These are phyloP conservation scores for Termitomyces heimii DNA, from an alignment of 768 basidiomycete genomes.

Conservation along the genomic window DNA sequence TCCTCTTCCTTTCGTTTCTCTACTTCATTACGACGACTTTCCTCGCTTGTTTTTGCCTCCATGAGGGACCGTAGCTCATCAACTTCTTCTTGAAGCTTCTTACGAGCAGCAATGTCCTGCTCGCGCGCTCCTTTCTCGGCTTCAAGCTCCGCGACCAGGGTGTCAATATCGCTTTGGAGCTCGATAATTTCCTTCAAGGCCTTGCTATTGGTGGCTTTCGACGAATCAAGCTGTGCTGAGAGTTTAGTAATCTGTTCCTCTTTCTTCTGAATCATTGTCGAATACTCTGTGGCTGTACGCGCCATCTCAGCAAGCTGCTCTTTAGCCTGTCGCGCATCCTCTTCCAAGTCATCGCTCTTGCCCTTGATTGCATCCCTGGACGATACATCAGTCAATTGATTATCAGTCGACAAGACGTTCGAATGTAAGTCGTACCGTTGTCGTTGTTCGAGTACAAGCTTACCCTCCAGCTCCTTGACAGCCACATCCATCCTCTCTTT, in stretches of 20 bases:
- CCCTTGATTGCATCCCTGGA: constrained; percentile 58
- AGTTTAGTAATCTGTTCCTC: constrained; percentile 64
- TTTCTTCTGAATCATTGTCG: constrained; percentile 68
- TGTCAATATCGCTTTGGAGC: constrained; percentile 64
- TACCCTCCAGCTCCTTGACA: constrained; percentile 64
- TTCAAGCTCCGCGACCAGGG: constrained; percentile 54
- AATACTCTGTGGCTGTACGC: constrained; percentile 72
- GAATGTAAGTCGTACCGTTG: constrained; percentile 39
- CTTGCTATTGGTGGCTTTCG: constrained; percentile 48
- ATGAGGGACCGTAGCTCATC: constrained; percentile 82
- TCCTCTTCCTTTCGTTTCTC: constrained; percentile 88
- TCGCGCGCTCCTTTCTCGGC: constrained; percentile 49
- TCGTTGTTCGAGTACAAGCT: constrained; percentile 57
- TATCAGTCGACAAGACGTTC: not conserved
- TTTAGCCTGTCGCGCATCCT: constrained; percentile 63
- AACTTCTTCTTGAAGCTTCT: constrained; percentile 73
- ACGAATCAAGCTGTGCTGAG: constrained; percentile 43
- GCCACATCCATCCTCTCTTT: constrained; percentile 70
- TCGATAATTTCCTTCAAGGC: constrained; percentile 58
- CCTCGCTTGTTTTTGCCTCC: constrained; percentile 83
- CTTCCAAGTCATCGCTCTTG: constrained; percentile 58
- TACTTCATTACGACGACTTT: constrained; percentile 74
- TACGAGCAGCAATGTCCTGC: constrained; percentile 39
- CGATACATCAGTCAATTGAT: not conserved
- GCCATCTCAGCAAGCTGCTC: constrained; percentile 74